phyloP scores from a whole-genome alignment of 495 filamentous ascomycete genomes.

The Polyplosphaeria fusca region DNA sequence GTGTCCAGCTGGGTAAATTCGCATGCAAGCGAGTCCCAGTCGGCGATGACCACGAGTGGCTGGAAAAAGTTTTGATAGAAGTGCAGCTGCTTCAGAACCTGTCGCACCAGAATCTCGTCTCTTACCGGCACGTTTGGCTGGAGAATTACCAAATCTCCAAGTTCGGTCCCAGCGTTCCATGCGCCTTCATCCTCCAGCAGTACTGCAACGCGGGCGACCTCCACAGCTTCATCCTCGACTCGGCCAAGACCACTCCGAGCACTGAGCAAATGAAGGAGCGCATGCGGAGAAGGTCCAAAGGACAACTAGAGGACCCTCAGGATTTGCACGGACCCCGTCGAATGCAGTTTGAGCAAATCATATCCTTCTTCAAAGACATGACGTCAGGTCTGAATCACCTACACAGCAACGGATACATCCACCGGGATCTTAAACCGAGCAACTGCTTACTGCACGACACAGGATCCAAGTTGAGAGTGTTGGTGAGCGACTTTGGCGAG shows the following conservation, averaged over 20 bases:
- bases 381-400: slow-evolving; percentile 87
- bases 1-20: slow-evolving; percentile 81
- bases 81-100: slow-evolving; percentile 88
- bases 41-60: slow-evolving; percentile 88
- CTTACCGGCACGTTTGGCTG: slow-evolving; percentile 95
- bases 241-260: slow-evolving; percentile 55
- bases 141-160: slow-evolving; percentile 76
- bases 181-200: slow-evolving; percentile 94
- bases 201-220: slow-evolving; percentile 96
- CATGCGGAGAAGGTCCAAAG: slow-evolving; percentile 71
- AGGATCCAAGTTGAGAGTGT: slow-evolving; percentile 64
- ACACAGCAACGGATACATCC: slow-evolving; percentile 91
- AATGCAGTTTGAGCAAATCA: slow-evolving; percentile 85
- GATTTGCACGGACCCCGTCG: slow-evolving; percentile 56
- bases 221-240: slow-evolving; percentile 74
- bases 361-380: slow-evolving; percentile 94
- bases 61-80: slow-evolving; percentile 89
- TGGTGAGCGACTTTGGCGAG: slow-evolving; percentile 97
- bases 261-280: slow-evolving; percentile 84
- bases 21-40: slow-evolving; percentile 97
- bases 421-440: slow-evolving; percentile 91
- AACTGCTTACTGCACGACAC: slow-evolving; percentile 88
- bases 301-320: slow-evolving; percentile 52
- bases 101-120: slow-evolving; percentile 92
- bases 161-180: slow-evolving; percentile 89